These are phyloP conservation scores for Elasticomyces elasticus DNA, from an alignment of 495 filamentous ascomycete genomes.

Conservation along the genomic window DNA sequence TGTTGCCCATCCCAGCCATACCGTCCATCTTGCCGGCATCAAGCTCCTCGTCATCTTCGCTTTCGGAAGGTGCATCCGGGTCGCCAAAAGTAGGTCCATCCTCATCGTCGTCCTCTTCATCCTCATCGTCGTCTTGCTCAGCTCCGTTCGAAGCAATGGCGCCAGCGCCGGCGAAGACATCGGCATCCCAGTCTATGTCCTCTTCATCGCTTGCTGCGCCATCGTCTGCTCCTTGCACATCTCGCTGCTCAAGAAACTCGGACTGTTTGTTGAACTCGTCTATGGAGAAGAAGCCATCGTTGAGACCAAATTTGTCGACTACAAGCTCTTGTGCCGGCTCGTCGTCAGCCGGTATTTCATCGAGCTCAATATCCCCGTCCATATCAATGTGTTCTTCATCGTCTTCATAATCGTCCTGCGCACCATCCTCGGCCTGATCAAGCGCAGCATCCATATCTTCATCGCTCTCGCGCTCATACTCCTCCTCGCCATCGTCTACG, in stretches of 20 bases:
- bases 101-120: slow-evolving; percentile 49
- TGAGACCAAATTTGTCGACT: slow-evolving; percentile 57
- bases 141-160: slow-evolving; percentile 13
- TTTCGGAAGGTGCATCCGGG: slow-evolving; percentile 47
- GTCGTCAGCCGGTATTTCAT: slow-evolving; percentile 34
- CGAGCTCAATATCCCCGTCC: slow-evolving; percentile 27
- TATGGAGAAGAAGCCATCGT: slow-evolving; percentile 97
- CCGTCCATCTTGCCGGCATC: slow-evolving; percentile 45
- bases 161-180: slow-evolving; percentile 41
- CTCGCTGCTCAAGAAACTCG: slow-evolving; percentile 74
- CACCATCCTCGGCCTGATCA: slow-evolving; percentile 33
- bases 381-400: slow-evolving; percentile 29
- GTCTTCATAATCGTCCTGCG: slow-evolving; percentile 34
- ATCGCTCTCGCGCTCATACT: slow-evolving; percentile 30
- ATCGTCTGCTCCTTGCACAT: slow-evolving; percentile 56
- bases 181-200: slow-evolving; percentile 70
- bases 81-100: slow-evolving; percentile 71
- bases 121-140: slow-evolving; percentile 32
- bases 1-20: slow-evolving; percentile 49
- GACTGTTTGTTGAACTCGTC: slow-evolving; percentile 94
- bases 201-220: slow-evolving; percentile 61
- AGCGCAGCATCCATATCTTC: slow-evolving; percentile 35
- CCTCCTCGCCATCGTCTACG: slow-evolving; percentile 34
- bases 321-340: slow-evolving; percentile 38
- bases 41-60: slow-evolving; percentile 41